A percentile compares a stretch with the other conserved stretches of the same genome.
Evolutionary conservation across 805 yeast genomes (phyloP).

Genomic region (Debaryomyces prosopidis): DNA sequence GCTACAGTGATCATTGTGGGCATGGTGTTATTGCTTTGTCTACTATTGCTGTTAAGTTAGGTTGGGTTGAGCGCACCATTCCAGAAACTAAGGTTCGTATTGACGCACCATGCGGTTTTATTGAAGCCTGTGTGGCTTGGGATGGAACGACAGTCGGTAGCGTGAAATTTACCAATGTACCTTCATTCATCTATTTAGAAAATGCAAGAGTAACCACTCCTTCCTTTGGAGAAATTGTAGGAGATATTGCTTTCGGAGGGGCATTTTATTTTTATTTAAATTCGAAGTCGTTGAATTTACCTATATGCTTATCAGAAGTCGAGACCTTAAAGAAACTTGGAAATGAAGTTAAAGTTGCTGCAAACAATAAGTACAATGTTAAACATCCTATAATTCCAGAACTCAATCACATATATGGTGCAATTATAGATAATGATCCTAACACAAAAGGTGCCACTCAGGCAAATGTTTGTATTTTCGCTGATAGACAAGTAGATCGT

Average conservation of each 20-base stretch:
- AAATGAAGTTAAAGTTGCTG: slow-evolving; percentile 18
- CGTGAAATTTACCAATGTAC: too few relatives aligned
- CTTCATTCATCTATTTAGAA: too few relatives aligned
- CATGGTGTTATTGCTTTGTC: slow-evolving; percentile 25
- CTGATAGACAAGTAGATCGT: slow-evolving; percentile 22
- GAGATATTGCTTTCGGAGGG: slow-evolving; percentile 25
- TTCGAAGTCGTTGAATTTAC: slow-evolving; percentile 2
- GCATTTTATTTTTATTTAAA: slow-evolving; percentile 22
- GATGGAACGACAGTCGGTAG: slow-evolving; percentile 16
- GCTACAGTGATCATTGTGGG: slow-evolving; percentile 28
- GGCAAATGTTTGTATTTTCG: slow-evolving; percentile 15
- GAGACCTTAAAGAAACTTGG: slow-evolving; percentile 15
- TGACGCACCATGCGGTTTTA: slow-evolving; percentile 19
- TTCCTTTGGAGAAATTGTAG: slow-evolving; percentile 14
- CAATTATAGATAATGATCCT: slow-evolving; percentile 11
- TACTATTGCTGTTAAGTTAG: slow-evolving; percentile 15
- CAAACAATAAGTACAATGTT: slow-evolving; percentile 21
- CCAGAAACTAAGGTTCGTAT: slow-evolving; percentile 18
- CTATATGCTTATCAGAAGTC: slow-evolving; percentile 17
- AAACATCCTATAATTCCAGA: slow-evolving; percentile 12
- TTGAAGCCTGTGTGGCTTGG: slow-evolving; percentile 19
- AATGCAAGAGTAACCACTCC: too few relatives aligned
- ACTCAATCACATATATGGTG: slow-evolving; percentile 11
- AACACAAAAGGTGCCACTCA: slow-evolving; percentile 4
- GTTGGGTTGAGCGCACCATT: slow-evolving; percentile 14